Percentiles rank a stretch among this genome's conserved stretches.
phyloP scores from a whole-genome alignment of 495 filamentous ascomycete species.

The Margaritispora aquatica region DNA sequence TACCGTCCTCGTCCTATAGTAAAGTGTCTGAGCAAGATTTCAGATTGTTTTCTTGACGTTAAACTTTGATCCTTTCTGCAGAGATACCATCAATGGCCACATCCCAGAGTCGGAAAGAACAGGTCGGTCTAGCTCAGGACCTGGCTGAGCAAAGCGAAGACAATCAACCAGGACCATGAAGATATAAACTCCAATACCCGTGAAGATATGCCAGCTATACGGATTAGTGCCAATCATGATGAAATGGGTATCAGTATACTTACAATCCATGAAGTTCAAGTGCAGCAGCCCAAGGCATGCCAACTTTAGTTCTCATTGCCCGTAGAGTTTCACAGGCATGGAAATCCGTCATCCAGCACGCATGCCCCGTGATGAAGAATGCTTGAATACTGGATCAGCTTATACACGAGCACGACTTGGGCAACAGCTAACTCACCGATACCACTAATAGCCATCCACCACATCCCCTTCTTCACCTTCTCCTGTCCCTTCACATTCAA shows the following conservation, averaged over 20 bases:
- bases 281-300: constrained; percentile 8
- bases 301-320: background rate
- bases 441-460: constrained; percentile 6
- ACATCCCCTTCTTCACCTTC: constrained; percentile 2
- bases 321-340: constrained; percentile 1
- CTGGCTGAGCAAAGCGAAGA: background rate
- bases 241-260: background rate
- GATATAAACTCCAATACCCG: constrained; percentile 6
- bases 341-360: constrained; percentile 4
- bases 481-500: background rate
- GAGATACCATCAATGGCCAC: constrained; percentile 8
- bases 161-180: constrained; percentile 9
- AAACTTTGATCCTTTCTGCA: background rate
- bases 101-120: background rate
- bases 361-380: constrained; percentile 7
- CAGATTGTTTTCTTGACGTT: background rate
- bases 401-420: background rate
- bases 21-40: background rate
- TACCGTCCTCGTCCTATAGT: background rate
- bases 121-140: background rate
- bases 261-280: constrained; percentile 6
- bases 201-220: constrained; percentile 10
- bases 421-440: background rate
- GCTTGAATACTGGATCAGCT: background rate
- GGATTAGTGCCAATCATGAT: background rate